Evolutionary conservation across 345 rosid species (phyloP).

Genomic region (Gossypium anomalum): DNA sequence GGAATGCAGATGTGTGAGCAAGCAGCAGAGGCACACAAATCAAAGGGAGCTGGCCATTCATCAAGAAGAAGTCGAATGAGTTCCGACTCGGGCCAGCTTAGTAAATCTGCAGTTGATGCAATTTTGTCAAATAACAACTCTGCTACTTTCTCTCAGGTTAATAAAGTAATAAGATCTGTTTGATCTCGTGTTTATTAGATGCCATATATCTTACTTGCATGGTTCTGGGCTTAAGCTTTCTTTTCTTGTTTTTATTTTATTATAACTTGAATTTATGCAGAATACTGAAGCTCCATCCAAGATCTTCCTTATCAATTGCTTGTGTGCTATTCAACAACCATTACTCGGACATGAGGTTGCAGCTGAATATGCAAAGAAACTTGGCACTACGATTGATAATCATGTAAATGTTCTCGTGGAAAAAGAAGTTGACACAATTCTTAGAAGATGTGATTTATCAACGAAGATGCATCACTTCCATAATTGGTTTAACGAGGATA

Average conservation of each 20-base stretch:
- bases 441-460: conserved; percentile 61
- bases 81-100: conserved; percentile 52
- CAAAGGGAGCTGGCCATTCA: conserved; percentile 51
- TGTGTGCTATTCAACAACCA: conserved; percentile 86
- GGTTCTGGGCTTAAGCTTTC: neutral
- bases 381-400: conserved; percentile 66
- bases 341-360: conserved; percentile 66
- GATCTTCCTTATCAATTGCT: conserved; percentile 89
- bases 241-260: neutral
- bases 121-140: conserved; percentile 62
- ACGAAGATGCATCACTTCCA: conserved; percentile 63
- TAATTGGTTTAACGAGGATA: conserved; percentile 31
- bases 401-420: conserved; percentile 60
- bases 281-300: conserved; percentile 75
- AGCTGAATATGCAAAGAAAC: conserved; percentile 60
- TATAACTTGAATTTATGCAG: conserved; percentile 38
- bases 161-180: neutral
- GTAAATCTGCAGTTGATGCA: conserved; percentile 85
- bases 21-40: conserved; percentile 95
- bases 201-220: neutral
- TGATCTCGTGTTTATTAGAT: neutral
- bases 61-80: conserved; percentile 69
- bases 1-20: conserved; percentile 84
- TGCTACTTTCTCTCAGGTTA: conserved; percentile 57
- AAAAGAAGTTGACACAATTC: conserved; percentile 82